Evolutionary conservation across 1,284 basidiomycete genomes (phyloP), one percentile per base, ranked within the genome.

Genomic region (Crucibulum parvulum): DNA sequence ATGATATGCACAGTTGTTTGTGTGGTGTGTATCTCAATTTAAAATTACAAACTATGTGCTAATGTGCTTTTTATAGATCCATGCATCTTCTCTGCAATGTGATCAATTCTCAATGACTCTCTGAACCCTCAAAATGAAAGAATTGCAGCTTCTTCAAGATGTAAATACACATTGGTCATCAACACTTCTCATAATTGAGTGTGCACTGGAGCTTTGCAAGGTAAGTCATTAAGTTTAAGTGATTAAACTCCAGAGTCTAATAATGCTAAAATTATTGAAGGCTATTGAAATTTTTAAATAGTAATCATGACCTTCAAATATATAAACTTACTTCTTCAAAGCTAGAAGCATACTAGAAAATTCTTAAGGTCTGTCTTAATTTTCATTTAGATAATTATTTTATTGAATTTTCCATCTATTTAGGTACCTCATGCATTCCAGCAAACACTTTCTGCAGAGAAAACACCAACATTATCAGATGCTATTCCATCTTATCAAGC

Each of bases 91-190:
- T 56, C 54, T 72, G 38, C 64, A 63, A 13, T 65, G 67, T 9
- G 62, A 72, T 46, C 56, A 62, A 41, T 74, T 75, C 51, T 51
- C 59, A 8, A 48, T 62, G 18, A 51, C 66, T 34, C 47, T 54
- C 48, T 36, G 13, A 37, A 56, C 35, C 6, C 35, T 65, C 3
- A 45, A 60, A 24, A 24, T 52, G 34, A 52, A 50, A 43, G n/a
- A 36, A 24, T 15, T 58, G 8, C 39, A 58, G 9, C 59, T 62
- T 37, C 65, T 78, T 18, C 66, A 71, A n/a, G 76, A 78, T 60
- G 73, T 78, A 45, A 72, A 75, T 43, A 76, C 72, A 4, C 65
- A 72, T 4, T 79, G 77, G 77, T 78, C 75, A n/a, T 77, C 76
- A 56, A 75, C 72, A n/a, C 62, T 74, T n/a, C 59, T 75, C 10